Evolutionary conservation across 2,329 filamentous ascomycete species (phyloP), one percentile per base, ranked within the genome.

Genomic region (Neonectria magnoliae): DNA sequence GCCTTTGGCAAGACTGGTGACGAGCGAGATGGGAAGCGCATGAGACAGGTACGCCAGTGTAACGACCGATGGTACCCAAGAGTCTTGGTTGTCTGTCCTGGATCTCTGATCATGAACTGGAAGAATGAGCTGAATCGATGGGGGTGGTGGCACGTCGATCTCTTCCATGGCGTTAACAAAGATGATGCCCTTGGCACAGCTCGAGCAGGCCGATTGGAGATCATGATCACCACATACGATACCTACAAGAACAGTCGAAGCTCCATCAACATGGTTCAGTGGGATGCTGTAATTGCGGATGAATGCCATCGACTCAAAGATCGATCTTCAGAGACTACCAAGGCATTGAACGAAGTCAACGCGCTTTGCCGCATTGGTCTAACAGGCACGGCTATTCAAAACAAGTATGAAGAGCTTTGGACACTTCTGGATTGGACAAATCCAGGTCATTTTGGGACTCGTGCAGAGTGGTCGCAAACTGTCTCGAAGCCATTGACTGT

Each of bases 321-420:
- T 70, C 85, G 87, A 53, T 85, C 82, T 47, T 91, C 94, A 0
- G 91, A 91, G 66, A 92, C 91, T 8, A 96, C 95, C 0, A 88
- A 92, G 73, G 90, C 94, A 0, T 95, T 99, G 91, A 92, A 93
- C 72, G 88, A 94, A 66, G 84, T 98, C 71, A 99, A 99, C 72
- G 90, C 94, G 0, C 86, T 98, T 2, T 98, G 96, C 75, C 88
- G 96, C 36, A 94, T 99, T 65, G 96, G 96, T 0, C 84, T 99
- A 9, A 98, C 94, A 0, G 96, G 96, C 2, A 99, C 96, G 0
- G 95, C 95, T 0, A 98, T 99, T 48, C 96, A 99, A 76, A 99
- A 99, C 78, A 96, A 93, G 70, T 99, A 99, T 76, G 93, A 98
- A 76, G 96, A 99, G 77, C 85, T 99, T 1, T 99, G 95, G 95